A percentile compares a stretch with the other conserved stretches of the same genome.
Conservation (phyloP, 2,329 filamentous ascomycete genomes). For the Sarocladiaceae sp. region DNA sequence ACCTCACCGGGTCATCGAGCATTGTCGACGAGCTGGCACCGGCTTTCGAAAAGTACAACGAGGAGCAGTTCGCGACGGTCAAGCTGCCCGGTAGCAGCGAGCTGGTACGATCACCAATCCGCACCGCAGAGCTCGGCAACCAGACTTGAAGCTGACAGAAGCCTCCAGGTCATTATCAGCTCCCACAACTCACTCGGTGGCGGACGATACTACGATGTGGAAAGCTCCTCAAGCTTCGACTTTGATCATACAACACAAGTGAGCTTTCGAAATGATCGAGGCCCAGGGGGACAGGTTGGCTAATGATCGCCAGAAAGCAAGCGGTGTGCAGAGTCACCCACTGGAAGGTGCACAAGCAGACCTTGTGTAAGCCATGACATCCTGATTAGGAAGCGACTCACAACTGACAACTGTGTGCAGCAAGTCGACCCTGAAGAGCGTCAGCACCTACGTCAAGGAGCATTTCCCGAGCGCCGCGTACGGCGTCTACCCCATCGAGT, state of each 20-base stretch:
- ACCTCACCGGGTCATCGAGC: constrained; percentile 63
- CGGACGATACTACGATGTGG: constrained; percentile 83
- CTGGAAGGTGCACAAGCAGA: constrained; percentile 72
- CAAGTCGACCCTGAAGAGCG: constrained; percentile 74
- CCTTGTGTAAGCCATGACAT: constrained; percentile 57
- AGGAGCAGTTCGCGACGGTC: constrained; percentile 82
- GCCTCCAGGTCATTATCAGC: constrained; percentile 69
- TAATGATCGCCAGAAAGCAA: constrained; percentile 60
- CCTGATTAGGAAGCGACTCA: neutral
- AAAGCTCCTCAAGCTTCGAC: constrained; percentile 78
- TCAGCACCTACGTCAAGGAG: constrained; percentile 72
- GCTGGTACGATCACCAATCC: constrained; percentile 23
- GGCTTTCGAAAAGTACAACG: constrained; percentile 91
- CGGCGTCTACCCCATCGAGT: constrained; percentile 74
- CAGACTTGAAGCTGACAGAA: neutral
- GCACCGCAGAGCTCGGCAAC: neutral
- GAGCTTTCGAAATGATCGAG: constrained; percentile 14
- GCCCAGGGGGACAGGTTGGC: neutral
- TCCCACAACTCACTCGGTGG: constrained; percentile 75
- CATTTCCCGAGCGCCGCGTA: constrained; percentile 80
- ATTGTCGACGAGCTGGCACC: constrained; percentile 68
- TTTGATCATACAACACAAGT: constrained; percentile 82
- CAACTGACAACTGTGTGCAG: constrained; percentile 37
- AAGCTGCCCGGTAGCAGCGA: constrained; percentile 85
- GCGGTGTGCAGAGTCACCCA: constrained; percentile 69